Conservation (phyloP, 345 rosid genomes). For the Gossypium sturtianum region DNA sequence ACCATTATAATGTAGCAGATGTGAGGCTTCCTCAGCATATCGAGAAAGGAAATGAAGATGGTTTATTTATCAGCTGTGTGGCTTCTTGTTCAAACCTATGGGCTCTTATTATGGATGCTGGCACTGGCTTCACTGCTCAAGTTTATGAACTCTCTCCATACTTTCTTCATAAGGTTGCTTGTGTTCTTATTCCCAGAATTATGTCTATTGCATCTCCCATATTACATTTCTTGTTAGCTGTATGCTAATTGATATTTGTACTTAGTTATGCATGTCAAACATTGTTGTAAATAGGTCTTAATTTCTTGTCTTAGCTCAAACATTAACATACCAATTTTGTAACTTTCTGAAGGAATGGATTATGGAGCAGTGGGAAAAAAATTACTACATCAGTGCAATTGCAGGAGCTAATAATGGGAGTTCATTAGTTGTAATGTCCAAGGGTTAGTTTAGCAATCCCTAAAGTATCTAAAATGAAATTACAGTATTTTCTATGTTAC, state of each 20-base stretch:
- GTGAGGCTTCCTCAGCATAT: constrained; percentile 71
- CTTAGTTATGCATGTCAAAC: neutral
- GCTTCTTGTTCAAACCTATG: constrained; percentile 87
- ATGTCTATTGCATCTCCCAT: constrained; percentile 9
- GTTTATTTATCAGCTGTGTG: constrained; percentile 82
- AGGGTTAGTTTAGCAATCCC: constrained; percentile 46
- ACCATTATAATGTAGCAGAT: constrained; percentile 93
- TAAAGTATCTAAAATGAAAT: neutral
- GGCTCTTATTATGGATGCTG: constrained; percentile 98
- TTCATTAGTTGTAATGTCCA: constrained; percentile 93
- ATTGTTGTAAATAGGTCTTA: neutral
- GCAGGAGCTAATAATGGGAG: constrained; percentile 90
- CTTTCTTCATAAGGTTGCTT: constrained; percentile 83
- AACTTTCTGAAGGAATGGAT: constrained; percentile 70
- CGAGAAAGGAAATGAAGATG: constrained; percentile 86
- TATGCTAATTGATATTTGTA: neutral
- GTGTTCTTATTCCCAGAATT: neutral
- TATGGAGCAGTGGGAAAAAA: constrained; percentile 98
- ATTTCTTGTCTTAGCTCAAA: neutral
- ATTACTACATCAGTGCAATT: constrained; percentile 85
- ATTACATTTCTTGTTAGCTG: neutral
- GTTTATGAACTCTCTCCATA: constrained; percentile 70
- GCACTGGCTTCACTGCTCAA: constrained; percentile 79
- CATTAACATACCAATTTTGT: constrained; percentile 7
- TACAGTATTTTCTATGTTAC: neutral